Evolutionary conservation across 192 early-diverging fungal genomes (phyloP).

Genomic region (Jimgerdemannia lactiflua): DNA sequence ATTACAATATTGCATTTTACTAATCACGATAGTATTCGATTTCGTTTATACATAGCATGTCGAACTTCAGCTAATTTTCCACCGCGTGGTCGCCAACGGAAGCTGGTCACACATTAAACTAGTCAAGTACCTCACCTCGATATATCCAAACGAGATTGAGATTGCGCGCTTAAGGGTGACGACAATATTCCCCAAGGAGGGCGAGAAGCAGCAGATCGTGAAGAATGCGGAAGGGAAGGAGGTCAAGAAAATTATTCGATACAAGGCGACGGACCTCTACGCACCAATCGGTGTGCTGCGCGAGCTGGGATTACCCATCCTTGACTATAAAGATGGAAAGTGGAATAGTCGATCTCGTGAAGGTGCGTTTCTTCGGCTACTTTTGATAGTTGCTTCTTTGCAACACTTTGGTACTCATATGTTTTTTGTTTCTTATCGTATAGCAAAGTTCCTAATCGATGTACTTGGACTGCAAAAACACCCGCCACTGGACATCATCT

Average conservation of each 20-base stretch:
- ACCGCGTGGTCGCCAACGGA: conserved; percentile 65
- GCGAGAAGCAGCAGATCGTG: conserved; percentile 5
- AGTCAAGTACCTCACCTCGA: conserved; percentile 73
- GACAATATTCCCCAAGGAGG: conserved; percentile 63
- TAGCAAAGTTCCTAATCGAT: too few species aligned
- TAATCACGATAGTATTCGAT: too few species aligned
- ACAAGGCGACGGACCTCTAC: conserved; percentile 63
- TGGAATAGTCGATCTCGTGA: too few species aligned
- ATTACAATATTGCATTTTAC: conserved; percentile 46
- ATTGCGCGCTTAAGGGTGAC: conserved; percentile 56
- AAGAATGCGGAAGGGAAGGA: too few species aligned
- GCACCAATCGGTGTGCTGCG: conserved; percentile 57
- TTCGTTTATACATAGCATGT: conserved; percentile 51
- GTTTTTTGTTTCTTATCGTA: too few species aligned
- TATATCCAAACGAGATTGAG: conserved; percentile 62
- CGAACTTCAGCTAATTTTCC: conserved; percentile 81
- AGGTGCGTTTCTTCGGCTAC: too few species aligned
- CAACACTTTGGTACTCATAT: too few species aligned
- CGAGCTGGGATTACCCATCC: conserved; percentile 59
- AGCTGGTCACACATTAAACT: conserved; percentile 86
- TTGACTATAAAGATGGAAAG: conserved; percentile 72
- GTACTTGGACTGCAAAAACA: conserved; percentile 47
- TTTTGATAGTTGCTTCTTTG: too few species aligned
- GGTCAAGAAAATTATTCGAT: too few species aligned
- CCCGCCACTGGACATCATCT: conserved; percentile 34